These are phyloP conservation scores for Isoetes engelmannii DNA, from an alignment of 83 land plant genomes.

Conservation along the genomic window DNA sequence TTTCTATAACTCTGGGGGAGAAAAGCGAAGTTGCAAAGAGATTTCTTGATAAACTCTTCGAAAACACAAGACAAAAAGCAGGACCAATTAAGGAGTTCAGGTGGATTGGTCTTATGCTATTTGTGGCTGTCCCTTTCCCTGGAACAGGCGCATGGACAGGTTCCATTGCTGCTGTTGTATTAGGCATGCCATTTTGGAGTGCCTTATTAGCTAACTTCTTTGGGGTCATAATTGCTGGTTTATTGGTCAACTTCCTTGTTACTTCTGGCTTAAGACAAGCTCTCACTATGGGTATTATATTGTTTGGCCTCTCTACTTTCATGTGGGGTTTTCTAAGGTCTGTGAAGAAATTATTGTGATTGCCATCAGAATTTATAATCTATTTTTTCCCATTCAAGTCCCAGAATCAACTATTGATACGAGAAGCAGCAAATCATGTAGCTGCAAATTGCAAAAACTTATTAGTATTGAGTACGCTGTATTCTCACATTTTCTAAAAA, in stretches of 20 bases:
- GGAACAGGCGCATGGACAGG: slow-evolving; percentile 99
- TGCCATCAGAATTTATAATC: too few species aligned
- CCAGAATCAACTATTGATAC: too few species aligned
- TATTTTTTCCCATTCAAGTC: too few species aligned
- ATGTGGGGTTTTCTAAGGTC: slow-evolving; percentile 81
- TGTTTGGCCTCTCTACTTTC: slow-evolving; percentile 65
- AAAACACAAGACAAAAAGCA: slow-evolving; percentile 69
- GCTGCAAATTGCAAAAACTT: too few species aligned
- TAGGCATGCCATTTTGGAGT: slow-evolving; percentile 93
- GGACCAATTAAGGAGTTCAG: slow-evolving; percentile 88
- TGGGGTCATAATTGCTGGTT: slow-evolving; percentile 86
- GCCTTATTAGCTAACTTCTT: slow-evolving; percentile 78
- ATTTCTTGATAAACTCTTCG: slow-evolving; percentile 48
- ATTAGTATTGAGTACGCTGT: too few species aligned
- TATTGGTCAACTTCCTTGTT: slow-evolving; percentile 81
- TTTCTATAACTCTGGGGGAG: slow-evolving; percentile 46
- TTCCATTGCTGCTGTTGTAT: slow-evolving; percentile 73
- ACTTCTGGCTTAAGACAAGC: slow-evolving; percentile 82
- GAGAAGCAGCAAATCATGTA: too few species aligned
- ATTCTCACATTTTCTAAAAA: too few species aligned
- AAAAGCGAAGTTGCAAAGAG: slow-evolving; percentile 46
- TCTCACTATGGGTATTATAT: slow-evolving; percentile 47
- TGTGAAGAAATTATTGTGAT: not conserved
- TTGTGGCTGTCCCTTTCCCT: slow-evolving; percentile 98
- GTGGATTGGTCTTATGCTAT: slow-evolving; percentile 95